Conservation (phyloP, 164 flowering plant species). For the Magnolia sinica region DNA sequence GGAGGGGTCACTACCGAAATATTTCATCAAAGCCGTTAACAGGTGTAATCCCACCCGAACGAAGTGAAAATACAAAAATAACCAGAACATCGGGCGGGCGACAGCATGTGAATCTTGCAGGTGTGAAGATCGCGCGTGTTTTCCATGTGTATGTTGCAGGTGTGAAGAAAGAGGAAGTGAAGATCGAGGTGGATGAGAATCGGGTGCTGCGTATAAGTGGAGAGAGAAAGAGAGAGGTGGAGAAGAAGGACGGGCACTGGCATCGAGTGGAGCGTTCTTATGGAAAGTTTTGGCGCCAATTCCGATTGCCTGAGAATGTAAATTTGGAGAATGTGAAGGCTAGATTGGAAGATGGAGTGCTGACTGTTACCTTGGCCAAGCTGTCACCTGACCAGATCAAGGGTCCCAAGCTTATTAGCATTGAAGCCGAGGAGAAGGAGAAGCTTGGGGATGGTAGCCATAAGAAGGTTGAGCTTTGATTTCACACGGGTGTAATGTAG, state of each 20-base stretch:
- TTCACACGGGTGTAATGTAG: no score
- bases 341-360: conserved; percentile 18
- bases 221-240: conserved; percentile 17
- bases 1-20: no score
- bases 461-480: conserved; percentile 5
- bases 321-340: conserved; percentile 12
- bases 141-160: neutral
- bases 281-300: conserved; percentile 26
- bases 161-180: conserved; percentile 13
- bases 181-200: conserved; percentile 11
- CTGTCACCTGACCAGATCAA: conserved; percentile 36
- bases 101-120: no score
- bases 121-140: no score
- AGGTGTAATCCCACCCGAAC: no score
- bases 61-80: no score
- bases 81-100: no score
- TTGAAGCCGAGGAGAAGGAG: neutral
- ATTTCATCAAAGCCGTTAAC: no score
- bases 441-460: neutral
- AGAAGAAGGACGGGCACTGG: conserved; percentile 17
- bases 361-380: conserved; percentile 8
- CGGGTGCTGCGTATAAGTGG: conserved; percentile 12
- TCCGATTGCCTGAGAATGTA: conserved; percentile 22
- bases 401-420: conserved; percentile 31
- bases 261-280: conserved; percentile 18